Conservation (phyloP, 805 yeast species). For the Teunomyces pallodes region DNA sequence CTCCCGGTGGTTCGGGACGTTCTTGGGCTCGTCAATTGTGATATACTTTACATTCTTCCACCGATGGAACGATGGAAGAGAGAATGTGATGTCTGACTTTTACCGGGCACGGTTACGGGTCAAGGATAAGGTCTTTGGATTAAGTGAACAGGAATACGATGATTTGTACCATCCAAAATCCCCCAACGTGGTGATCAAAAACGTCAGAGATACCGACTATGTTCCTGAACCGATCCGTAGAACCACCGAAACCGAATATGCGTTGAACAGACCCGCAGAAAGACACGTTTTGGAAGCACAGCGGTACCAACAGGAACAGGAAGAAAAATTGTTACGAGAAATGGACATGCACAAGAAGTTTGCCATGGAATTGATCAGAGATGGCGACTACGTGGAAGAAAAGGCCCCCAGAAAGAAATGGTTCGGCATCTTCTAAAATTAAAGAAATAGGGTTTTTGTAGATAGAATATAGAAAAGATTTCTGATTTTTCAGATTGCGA, state of each 20-base stretch:
- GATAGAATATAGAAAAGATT: not conserved
- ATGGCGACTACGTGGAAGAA: constrained; percentile 6
- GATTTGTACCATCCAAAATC: constrained; percentile 55
- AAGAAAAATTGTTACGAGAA: constrained; percentile 45
- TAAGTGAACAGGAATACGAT: constrained; percentile 58
- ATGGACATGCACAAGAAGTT: constrained; percentile 25
- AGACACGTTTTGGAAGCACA: constrained; percentile 76
- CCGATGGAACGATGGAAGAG: constrained; percentile 83
- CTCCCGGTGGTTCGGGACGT: constrained; percentile 53
- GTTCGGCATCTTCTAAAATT: constrained; percentile 13
- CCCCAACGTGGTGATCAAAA: constrained; percentile 37
- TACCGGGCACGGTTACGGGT: constrained; percentile 58
- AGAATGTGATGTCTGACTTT: constrained; percentile 68
- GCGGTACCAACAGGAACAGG: constrained; percentile 63
- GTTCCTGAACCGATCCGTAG: constrained; percentile 40
- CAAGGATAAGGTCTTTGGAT: constrained; percentile 54
- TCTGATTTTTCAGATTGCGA: not conserved
- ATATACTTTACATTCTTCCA: constrained; percentile 67
- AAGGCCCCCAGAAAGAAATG: constrained; percentile 20
- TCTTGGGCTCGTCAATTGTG: constrained; percentile 47
- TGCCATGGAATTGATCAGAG: constrained; percentile 18
- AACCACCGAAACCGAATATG: constrained; percentile 47
- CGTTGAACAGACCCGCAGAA: constrained; percentile 65
- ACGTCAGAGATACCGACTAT: constrained; percentile 42
- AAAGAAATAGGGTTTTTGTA: not conserved